Evolutionary conservation across 305 asterid species (phyloP), one percentile per base, ranked within the genome.

Genomic region (Rubia tinctorum): DNA sequence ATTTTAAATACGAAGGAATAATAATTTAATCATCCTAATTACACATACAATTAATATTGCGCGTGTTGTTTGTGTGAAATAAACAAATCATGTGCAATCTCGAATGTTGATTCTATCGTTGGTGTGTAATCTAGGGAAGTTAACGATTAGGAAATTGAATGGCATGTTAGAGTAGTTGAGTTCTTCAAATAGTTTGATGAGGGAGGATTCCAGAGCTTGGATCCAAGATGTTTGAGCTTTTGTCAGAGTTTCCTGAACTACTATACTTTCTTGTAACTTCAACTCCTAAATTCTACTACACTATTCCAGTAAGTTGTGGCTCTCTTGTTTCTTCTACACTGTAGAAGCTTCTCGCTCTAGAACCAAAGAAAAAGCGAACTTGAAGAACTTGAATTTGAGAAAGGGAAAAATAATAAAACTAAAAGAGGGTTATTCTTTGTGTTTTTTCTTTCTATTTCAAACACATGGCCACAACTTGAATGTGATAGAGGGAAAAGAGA

Each of bases 191-290:
- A 92, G 91, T 78, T 90, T 88, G 72, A 89, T 68, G 80, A 94
- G 93, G 97, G 98, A 58, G 80, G 90, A 27, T 40, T 78, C 75
- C 82, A 88, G 80, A 94, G 86, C 90, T 89, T 90, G 83, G 94
- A 91, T 83, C 98, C 98, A 73, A 91, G 83, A 62, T 89, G 96
- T 49, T 76, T 79, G 71, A 93, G 89, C 88, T 89, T 94, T 82
- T 85, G 89, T 83, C 85, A 88, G 85, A 87, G 86, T 86, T 87
- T 87, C 6, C n/a, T 82, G 80, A 10, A 71, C 75, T 75, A 76
- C n/a, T n/a, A n/a, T 76, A 62, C 6, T 60, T 56, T 20, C 1
- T n/a, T n/a, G n/a, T 3, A 1, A 20, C 23, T 30, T 20, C 10
- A 25, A n/a, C 1, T n/a, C 60, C 60, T 53, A 23, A 56, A 56